Conservation (phyloP, 1,284 basidiomycete species). For the Rugosomyces carneus region DNA sequence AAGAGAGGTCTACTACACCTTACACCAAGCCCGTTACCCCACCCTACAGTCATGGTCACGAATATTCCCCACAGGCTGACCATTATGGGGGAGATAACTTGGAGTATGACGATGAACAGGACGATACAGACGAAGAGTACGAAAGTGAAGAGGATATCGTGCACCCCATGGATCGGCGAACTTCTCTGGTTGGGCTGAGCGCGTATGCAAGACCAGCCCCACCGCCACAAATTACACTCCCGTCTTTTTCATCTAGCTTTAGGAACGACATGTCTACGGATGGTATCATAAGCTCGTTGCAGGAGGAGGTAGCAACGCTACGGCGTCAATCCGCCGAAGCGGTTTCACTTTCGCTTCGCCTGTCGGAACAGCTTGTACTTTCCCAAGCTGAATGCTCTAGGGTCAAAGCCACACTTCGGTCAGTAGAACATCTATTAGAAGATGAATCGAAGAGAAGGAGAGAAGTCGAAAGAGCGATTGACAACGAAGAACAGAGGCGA, state of each 20-base stretch:
- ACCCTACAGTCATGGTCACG: constrained; percentile 2
- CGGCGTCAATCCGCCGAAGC: constrained; percentile 62
- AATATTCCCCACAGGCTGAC: constrained; percentile 15
- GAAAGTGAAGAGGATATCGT: constrained; percentile 61
- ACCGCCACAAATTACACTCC: constrained; percentile 23
- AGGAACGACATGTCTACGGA: constrained; percentile 24
- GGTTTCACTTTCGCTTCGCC: constrained; percentile 49
- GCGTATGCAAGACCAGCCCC: constrained; percentile 22
- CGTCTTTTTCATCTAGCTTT: constrained; percentile 27
- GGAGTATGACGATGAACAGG: constrained; percentile 26
- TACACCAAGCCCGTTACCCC: constrained; percentile 1
- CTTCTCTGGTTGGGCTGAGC: constrained; percentile 23
- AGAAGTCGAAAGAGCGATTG: constrained; percentile 49
- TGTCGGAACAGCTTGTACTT: constrained; percentile 60
- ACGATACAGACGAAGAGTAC: constrained; percentile 41
- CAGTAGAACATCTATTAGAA: constrained; percentile 50
- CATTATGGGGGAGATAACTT: constrained; percentile 20
- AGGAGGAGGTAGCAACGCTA: constrained; percentile 54
- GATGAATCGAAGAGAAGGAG: constrained; percentile 51
- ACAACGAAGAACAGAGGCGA: constrained; percentile 46
- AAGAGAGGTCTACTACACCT: constrained; percentile 12
- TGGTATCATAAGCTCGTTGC: constrained; percentile 49
- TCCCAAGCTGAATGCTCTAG: constrained; percentile 53
- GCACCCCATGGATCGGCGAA: constrained; percentile 28
- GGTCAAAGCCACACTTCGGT: constrained; percentile 44